Evolutionary conservation across 2,329 filamentous ascomycete genomes (phyloP).

Genomic region (Sporothrix dimorphospora): DNA sequence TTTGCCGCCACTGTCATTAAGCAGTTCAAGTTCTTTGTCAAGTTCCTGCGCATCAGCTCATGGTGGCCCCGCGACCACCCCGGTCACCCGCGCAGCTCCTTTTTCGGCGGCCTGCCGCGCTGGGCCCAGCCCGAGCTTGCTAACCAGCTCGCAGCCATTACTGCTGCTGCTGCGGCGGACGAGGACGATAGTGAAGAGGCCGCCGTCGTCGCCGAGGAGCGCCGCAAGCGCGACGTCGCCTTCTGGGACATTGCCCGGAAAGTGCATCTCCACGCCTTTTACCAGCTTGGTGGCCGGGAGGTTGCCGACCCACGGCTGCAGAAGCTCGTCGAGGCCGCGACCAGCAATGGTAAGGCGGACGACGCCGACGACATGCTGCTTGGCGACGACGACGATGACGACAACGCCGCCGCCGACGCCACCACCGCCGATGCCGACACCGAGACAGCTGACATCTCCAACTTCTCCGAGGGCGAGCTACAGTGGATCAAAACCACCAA

Average conservation of each 20-base stretch:
- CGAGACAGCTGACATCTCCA: constrained; percentile 42
- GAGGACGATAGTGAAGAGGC: constrained; percentile 79
- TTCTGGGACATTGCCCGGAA: constrained; percentile 85
- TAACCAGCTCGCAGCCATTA: constrained; percentile 48
- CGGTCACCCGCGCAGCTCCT: constrained; percentile 45
- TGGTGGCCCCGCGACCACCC: constrained; percentile 85
- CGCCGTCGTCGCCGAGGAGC: constrained; percentile 56
- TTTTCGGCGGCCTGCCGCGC: constrained; percentile 70
- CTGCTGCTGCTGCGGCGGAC: constrained; percentile 55
- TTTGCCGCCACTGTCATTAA: constrained; percentile 93
- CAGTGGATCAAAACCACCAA: constrained; percentile 82
- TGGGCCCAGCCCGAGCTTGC: constrained; percentile 80
- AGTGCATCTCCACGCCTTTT: constrained; percentile 80
- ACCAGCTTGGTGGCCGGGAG: constrained; percentile 78
- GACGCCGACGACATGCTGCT: constrained; percentile 35
- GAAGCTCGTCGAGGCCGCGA: constrained; percentile 45
- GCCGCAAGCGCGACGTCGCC: constrained; percentile 66
- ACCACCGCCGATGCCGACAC: constrained; percentile 49
- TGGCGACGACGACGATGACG: constrained; percentile 34
- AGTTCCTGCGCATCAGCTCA: constrained; percentile 85
- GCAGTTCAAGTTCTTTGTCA: constrained; percentile 91
- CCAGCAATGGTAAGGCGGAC: constrained; percentile 36
- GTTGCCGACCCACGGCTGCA: constrained; percentile 62
- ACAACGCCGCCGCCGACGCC: constrained; percentile 57
- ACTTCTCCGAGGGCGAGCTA: constrained; percentile 49